Conservation (phyloP, 441 rosid genomes). For the Syzygium malaccense region DNA sequence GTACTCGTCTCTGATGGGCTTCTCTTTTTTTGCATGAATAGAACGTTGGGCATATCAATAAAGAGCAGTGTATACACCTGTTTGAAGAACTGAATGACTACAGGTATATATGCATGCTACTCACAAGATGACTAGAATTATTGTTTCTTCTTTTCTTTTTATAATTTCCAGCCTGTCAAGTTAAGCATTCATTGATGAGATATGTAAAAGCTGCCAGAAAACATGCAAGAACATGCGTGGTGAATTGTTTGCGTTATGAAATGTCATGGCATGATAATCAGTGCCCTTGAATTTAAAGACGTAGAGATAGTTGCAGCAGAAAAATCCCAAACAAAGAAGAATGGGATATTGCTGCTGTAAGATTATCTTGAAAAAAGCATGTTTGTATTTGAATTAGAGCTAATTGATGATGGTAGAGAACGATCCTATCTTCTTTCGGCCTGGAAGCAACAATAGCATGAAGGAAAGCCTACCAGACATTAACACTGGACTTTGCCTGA, state of each 20-base stretch:
- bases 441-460: background rate
- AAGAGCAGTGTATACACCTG: conserved; percentile 71
- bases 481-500: background rate
- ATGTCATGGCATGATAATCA: background rate
- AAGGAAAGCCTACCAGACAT: background rate
- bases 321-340: background rate
- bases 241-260: background rate
- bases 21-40: conserved; percentile 21
- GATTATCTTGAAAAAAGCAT: background rate
- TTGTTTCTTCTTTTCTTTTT: background rate
- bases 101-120: conserved; percentile 40
- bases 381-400: background rate
- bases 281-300: background rate
- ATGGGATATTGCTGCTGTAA: background rate
- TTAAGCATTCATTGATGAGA: background rate
- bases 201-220: background rate
- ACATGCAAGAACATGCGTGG: background rate
- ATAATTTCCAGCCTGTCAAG: background rate
- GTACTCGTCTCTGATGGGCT: conserved; percentile 3
- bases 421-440: background rate
- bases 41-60: conserved; percentile 52
- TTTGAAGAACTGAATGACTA: conserved; percentile 79
- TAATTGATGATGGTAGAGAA: background rate
- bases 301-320: background rate
- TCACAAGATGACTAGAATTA: background rate